phyloP scores from a whole-genome alignment of 768 basidiomycete species.

The Tricholomella constricta region DNA sequence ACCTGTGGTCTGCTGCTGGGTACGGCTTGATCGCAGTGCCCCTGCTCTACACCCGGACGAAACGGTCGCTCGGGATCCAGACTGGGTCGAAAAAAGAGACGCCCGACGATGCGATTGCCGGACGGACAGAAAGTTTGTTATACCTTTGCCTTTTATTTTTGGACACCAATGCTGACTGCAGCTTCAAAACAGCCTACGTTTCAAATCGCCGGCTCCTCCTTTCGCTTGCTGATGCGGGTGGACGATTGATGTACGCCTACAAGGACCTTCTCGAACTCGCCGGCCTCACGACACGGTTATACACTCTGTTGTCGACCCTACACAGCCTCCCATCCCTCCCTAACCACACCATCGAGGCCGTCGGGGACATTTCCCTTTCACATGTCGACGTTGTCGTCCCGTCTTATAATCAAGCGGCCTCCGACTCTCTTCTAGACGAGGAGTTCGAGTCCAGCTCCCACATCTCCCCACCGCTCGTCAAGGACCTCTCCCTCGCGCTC shows the following conservation, averaged over 20 bases:
- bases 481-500: conserved; percentile 65
- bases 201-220: conserved; percentile 89
- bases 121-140: conserved; percentile 46
- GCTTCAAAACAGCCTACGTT: conserved; percentile 67
- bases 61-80: conserved; percentile 38
- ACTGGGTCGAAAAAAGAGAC: conserved; percentile 13
- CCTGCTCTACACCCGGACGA: conserved; percentile 67
- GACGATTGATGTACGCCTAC: conserved; percentile 94
- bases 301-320: conserved; percentile 82
- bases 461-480: conserved; percentile 57
- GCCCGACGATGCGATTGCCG: conserved; percentile 45
- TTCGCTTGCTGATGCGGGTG: conserved; percentile 95
- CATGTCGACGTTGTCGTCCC: conserved; percentile 77
- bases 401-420: conserved; percentile 8
- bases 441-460: conserved; percentile 12
- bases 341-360: conserved; percentile 31
- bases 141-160: not conserved
- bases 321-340: conserved; percentile 69
- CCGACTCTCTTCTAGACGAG: conserved; percentile 5
- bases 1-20: conserved; percentile 91
- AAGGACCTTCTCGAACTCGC: conserved; percentile 96
- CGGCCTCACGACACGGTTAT: conserved; percentile 88
- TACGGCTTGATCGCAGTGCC: conserved; percentile 93
- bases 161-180: not conserved
- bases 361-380: conserved; percentile 58